Evolutionary conservation across 2,329 filamentous ascomycete species (phyloP), one percentile per base, ranked within the genome.

Genomic region (Byssochlamys sp.): DNA sequence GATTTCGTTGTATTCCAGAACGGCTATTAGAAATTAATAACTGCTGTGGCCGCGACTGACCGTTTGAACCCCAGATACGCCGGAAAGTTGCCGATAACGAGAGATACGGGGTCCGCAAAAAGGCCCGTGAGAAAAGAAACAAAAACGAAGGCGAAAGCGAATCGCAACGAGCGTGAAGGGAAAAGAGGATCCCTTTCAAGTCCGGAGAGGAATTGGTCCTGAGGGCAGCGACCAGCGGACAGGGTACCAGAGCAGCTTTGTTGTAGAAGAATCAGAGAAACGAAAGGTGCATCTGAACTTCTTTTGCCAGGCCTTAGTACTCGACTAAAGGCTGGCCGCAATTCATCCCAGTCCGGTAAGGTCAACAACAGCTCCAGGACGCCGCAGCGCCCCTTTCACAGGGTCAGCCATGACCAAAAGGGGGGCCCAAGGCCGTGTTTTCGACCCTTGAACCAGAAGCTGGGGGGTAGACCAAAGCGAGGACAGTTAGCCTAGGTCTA

Each of bases 81-180:
- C 52, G 31, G 10, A 28, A 29, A 29, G 25, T 26, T 53, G 52
- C 52, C 33, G 52, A 35, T 53, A 53, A 53, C 52, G 52, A 53
- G 52, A 31, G 52, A 53, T 28, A 53, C 29, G 31, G 28, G 52
- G 11, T 19, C 26, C 14, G 12, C 14, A 19, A 28, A 28, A n/a
- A 51, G 14, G 14, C 19, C 52, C 28, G 52, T 24, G 27, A 29
- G 31, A 35, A n/a, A 53, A 31, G 14, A 35, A 35, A 28, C 27
- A 31, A 53, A 29, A 31, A 53, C 49, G 10, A 26, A 5, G 24
- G 28, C 52, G 25, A 53, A 27, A 27, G 25, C 14, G 24, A 53
- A 35, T 5, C 52, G 25, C 52, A 53, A 53, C 27, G 52, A 53
- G 52, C 52, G 52, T 53, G 52, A 29, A 53, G 52, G 52, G 31